Evolutionary conservation across 1,139 yeast genomes (phyloP), one percentile per base, ranked within the genome.

Genomic region (Kazachstania sp.): DNA sequence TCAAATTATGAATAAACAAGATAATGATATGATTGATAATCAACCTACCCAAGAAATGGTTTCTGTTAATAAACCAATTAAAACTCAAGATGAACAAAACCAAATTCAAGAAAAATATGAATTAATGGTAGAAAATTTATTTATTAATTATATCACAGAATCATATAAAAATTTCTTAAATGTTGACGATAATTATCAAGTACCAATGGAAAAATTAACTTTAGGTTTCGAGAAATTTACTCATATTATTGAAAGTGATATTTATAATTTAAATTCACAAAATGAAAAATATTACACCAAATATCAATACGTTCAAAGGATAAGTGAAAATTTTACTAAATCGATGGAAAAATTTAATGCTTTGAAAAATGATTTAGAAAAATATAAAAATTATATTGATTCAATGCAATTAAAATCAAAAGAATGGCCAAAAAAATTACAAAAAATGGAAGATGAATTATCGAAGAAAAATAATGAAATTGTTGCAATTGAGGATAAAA

Each of bases 381-480:
- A 84, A 61, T 84, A 86, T 60, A 75, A 78, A 56, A 83, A 79
- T 18, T 86, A 84, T 59, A 80, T 85, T 44, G 80, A 79, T 43
- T 72, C 79, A 11, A 81, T 85, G 77, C 79, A 81, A 54, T 69
- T 72, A 32, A 72, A 86, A 49, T 83, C 82, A 57, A 59, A 67
- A 6, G 81, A 80, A 60, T 84, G 95, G 94, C 71, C 74, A 2
- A 69, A 69, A 29, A 75, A 78, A 38, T 62, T 84, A 46, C 71
- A 71, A 23, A 78, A 79, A 54, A 75, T 84, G 49, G 70, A 72
- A 32, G 66, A 65, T 11, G 94, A 84, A 59, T 73, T 82, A 41
- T 66, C 61, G 2, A 65, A 67, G 29, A 52, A 70, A 36, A 70
- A 86, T 46, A 83, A 79, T 45, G 73, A 74, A 47, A 66, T 83